phyloP scores from a whole-genome alignment of 2,329 filamentous ascomycete genomes.

The Xylaria multiplex region DNA sequence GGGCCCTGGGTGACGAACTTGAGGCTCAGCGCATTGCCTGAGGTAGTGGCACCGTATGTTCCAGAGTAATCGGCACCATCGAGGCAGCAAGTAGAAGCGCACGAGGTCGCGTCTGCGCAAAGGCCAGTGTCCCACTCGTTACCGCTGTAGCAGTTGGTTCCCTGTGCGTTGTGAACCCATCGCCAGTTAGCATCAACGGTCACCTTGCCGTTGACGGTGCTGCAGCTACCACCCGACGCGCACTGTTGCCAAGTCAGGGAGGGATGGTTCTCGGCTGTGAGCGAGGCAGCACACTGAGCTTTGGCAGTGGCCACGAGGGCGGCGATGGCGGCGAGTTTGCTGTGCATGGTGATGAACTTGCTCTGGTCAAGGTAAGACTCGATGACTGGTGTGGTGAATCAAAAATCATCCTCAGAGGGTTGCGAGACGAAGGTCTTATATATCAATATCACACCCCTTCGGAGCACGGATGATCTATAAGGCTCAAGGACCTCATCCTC shows the following conservation, averaged over 20 bases:
- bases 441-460: constrained; percentile 20
- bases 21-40: constrained; percentile 57
- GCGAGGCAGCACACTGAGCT: constrained; percentile 56
- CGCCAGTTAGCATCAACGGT: constrained; percentile 63
- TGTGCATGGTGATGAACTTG: constrained; percentile 40
- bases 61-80: constrained; percentile 57
- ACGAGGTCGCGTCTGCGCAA: constrained; percentile 53
- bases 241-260: constrained; percentile 58
- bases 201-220: constrained; percentile 54
- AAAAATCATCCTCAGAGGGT: constrained; percentile 33
- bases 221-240: constrained; percentile 55
- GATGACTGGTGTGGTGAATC: constrained; percentile 33
- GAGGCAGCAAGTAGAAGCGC: constrained; percentile 54
- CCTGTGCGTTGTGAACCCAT: constrained; percentile 57
- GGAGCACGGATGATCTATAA: background rate
- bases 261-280: constrained; percentile 57
- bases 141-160: constrained; percentile 60
- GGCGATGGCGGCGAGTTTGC: constrained; percentile 47
- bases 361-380: constrained; percentile 26
- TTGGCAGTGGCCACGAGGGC: constrained; percentile 53
- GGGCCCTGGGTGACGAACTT: constrained; percentile 61
- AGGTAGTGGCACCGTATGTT: constrained; percentile 59
- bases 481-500: constrained; percentile 6
- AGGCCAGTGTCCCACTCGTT: constrained; percentile 51
- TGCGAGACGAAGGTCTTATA: constrained; percentile 37